Base-by-base conservation (phyloP, 1,139 yeast genomes). In the Taphrina flavorubra region DNA sequence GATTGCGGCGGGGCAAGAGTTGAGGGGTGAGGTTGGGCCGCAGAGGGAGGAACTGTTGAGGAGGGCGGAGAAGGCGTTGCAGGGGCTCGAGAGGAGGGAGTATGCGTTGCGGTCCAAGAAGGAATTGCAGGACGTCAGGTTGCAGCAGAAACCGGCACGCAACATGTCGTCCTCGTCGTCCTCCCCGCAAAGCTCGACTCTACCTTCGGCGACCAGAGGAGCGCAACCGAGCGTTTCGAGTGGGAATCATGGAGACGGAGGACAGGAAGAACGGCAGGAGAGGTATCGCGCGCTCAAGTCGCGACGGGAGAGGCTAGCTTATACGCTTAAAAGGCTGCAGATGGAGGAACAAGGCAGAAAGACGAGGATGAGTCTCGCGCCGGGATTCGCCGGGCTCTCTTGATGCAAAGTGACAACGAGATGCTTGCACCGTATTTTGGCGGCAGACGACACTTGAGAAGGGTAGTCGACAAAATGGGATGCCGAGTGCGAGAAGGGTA, bases 91-190 rank as follows among this genome's bases (percentile, higher is more conserved):
- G 44, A 39, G 70, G 13, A 39, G 67, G 14, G 69, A 69, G 56
- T 51, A 59, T 18, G 55, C 58, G 6, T 37, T 69, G 40, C 53
- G 53, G 49, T 31, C 66, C 10, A 51, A 59, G 37, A 51, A 39
- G 53, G 70, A 60, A 13, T 65, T 68, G 62, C 67, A 67, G 34
- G 64, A 57, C 6, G 70, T 68, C 13, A 61, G 70, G 18, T 36
- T 68, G 40, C 70, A 67, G 42, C 68, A 63, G 46, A 37, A 42
- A 31, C 69, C 69, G 20, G 20, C 64, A 11, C 31, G 61, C 14
- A 25, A 25, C 31, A 25, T 25, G 31, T 25, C 31, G 31, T 25
- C 31, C 4, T 4, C 2, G 1, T 25, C 31, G 4, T 25, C 16
- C 59, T 7, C 20, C 36, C 46, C 61, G 40, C 8, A 37, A 20